phyloP scores from a whole-genome alignment of 73 alveolate species.

The Stentor roeselii region DNA sequence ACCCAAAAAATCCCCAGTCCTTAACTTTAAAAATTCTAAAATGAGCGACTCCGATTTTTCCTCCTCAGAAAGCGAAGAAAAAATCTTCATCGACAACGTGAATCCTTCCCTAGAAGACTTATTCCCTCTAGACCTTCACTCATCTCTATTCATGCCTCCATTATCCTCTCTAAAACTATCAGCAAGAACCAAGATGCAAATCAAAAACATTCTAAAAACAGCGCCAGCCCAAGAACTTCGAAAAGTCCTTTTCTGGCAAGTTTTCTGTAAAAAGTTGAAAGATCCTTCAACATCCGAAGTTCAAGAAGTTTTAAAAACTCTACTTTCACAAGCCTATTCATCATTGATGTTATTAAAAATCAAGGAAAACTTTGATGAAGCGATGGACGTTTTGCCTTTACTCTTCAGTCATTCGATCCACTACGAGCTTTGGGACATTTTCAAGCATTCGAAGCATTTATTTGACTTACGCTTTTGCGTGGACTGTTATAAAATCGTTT shows the following conservation, averaged over 20 bases:
- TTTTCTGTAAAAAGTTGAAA: not conserved
- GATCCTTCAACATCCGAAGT: slow-evolving; percentile 2
- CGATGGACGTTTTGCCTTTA: not conserved
- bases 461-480: not conserved
- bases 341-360: not conserved
- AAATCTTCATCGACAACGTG: not conserved
- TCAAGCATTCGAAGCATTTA: not conserved
- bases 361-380: slow-evolving; percentile 1
- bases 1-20: too few species aligned
- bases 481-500: slow-evolving; percentile 15
- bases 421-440: slow-evolving; percentile 6
- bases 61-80: slow-evolving; percentile 23
- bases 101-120: not conserved
- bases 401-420: slow-evolving; percentile 1
- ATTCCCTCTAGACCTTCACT: slow-evolving; percentile 7
- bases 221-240: not conserved
- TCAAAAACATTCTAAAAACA: not conserved
- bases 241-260: slow-evolving; percentile 12
- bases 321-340: slow-evolving; percentile 5
- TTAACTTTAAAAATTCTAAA: too few species aligned
- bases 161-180: not conserved
- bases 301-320: not conserved
- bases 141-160: not conserved
- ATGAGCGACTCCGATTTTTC: slow-evolving; percentile 17
- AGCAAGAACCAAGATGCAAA: not conserved